These are phyloP conservation scores for Aspergillus carlsbadensis DNA, from an alignment of 495 filamentous ascomycete species.

Conservation along the genomic window DNA sequence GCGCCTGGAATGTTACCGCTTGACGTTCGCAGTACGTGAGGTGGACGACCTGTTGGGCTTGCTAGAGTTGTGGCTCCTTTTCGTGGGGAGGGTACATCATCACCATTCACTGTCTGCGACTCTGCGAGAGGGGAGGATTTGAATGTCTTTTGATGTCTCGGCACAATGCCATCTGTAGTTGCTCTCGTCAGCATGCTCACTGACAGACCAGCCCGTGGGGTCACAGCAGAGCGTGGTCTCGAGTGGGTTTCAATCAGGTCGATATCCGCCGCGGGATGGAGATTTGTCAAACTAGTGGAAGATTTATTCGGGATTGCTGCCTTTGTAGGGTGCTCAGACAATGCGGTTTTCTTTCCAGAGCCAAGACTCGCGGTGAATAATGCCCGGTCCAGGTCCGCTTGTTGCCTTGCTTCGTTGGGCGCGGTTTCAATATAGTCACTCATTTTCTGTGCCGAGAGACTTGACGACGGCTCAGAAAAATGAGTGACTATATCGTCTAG, in stretches of 20 bases:
- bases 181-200: constrained; percentile 9
- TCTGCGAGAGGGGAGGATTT: constrained; percentile 38
- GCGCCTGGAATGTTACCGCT: not conserved
- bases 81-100: not conserved
- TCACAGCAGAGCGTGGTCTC: not conserved
- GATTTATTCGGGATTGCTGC: not conserved
- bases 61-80: not conserved
- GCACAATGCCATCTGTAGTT: constrained; percentile 11
- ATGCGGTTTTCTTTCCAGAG: constrained; percentile 17
- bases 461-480: not conserved
- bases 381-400: constrained; percentile 29
- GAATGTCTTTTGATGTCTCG: constrained; percentile 23
- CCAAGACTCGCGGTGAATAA: constrained; percentile 31
- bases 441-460: not conserved
- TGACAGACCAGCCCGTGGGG: not conserved
- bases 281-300: not conserved
- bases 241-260: not conserved
- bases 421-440: not conserved
- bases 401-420: not conserved
- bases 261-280: not conserved
- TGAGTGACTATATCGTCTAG: not conserved
- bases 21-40: not conserved
- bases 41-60: not conserved
- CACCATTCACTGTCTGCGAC: constrained; percentile 19
- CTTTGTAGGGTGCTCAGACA: not conserved